Conservation (phyloP, 176 grass and related monocot genomes). For the Guadua angustifolia region DNA sequence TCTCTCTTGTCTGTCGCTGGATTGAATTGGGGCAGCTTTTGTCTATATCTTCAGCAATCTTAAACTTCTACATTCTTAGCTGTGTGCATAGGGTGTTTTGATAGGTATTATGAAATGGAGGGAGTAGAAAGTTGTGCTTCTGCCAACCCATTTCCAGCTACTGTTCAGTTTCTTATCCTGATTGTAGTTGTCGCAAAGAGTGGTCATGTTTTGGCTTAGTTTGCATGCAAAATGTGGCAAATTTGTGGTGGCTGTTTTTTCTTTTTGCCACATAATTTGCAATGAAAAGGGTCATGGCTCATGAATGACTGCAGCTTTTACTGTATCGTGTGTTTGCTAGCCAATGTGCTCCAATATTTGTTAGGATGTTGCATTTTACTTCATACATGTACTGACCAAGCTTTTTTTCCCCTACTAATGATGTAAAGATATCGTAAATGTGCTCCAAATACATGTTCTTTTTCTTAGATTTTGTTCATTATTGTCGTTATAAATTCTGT, state of each 20-base stretch:
- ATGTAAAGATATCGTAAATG: not conserved
- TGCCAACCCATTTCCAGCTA: not conserved
- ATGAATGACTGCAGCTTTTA: not conserved
- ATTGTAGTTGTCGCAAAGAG: not conserved
- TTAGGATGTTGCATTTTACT: not conserved
- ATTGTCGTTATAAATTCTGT: not conserved
- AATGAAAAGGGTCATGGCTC: not conserved
- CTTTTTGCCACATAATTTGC: not conserved
- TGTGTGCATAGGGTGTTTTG: not conserved
- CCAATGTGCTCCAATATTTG: not conserved
- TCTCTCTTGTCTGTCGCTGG: not conserved
- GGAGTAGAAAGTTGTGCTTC: not conserved
- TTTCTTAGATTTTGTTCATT: not conserved
- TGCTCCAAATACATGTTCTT: not conserved
- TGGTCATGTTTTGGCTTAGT: not conserved
- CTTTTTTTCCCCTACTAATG: not conserved
- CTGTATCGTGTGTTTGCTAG: not conserved
- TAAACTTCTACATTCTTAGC: not conserved
- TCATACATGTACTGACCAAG: not conserved
- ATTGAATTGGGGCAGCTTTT: not conserved
- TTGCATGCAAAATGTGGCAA: conserved; percentile 20
- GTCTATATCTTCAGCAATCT: not conserved
- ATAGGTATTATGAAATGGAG: not conserved
- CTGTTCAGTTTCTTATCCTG: not conserved
- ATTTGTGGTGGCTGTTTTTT: conserved; percentile 11